Base-by-base conservation (phyloP, 495 filamentous ascomycete species). In the Podospora pseudocomata region DNA sequence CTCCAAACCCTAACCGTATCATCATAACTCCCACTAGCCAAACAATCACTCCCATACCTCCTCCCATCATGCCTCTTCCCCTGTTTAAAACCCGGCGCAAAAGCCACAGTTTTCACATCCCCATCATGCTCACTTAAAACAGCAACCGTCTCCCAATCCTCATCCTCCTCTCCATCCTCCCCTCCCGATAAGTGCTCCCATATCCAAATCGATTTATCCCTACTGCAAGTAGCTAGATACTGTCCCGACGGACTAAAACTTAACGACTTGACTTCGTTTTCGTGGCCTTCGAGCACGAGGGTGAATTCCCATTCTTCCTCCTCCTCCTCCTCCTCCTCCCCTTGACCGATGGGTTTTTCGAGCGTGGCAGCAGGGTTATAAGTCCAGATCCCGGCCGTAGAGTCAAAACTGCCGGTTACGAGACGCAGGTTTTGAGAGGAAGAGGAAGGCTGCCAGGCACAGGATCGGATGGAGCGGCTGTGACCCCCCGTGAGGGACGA, bases 181-280 rank as follows among this genome's bases (percentile, higher is more conserved):
- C 44, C 64, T 16, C 15, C 39, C 39, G 39, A 49, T 3, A 98
- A 84, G 75, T 97, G 94, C 78, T 99, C 95, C 95, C 95, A 99
- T 62, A 99, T 90, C 95, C 95, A 99, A n/a, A 99, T 91, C 26
- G 87, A 90, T 80, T 97, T 97, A 77, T 99, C 95, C 13, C 95
- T 84, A 26, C 87, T 89, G 75, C 93, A 98, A 0, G 94, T 97
- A 5, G 95, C 95, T 4, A 99, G 86, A 66, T 90, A 86, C 76
- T 90, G 88, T 0, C 93, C 92, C 0, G 88, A 89, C 0, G 92
- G 86, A 2, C 87, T 90, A 86, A 92, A 99, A 16, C 90, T 86
- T 2, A 97, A 86, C 28, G 83, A 86, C 75, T 99, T 99, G 72
- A 99, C 89, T 77, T 99, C 95, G 65, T 89, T 91, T 60, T 97